phyloP scores from a whole-genome alignment of 768 basidiomycete species.

The Paxillus rubicundulus region DNA sequence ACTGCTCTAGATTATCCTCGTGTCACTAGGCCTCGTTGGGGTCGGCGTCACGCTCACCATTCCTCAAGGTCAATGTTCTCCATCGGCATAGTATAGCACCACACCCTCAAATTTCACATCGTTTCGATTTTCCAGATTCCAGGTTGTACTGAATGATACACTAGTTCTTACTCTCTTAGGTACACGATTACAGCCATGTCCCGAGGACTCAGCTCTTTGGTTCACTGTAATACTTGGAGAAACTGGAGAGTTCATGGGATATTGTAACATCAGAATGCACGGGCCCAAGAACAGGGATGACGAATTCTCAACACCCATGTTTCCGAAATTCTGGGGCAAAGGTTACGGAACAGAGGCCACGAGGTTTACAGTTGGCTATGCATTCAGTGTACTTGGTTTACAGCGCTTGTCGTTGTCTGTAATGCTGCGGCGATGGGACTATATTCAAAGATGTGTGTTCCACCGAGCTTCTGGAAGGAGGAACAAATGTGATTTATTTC shows the following conservation, averaged over 20 bases:
- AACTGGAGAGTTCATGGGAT: slow-evolving; percentile 19
- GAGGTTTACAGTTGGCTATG: slow-evolving; percentile 35
- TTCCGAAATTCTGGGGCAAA: slow-evolving; percentile 27
- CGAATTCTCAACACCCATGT: slow-evolving; percentile 22
- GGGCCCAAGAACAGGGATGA: slow-evolving; percentile 26
- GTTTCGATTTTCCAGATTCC: too few relatives aligned
- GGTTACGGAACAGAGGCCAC: slow-evolving; percentile 37
- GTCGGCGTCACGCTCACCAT: too few relatives aligned
- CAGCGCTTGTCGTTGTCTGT: slow-evolving; percentile 38
- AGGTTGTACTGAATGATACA: too few relatives aligned
- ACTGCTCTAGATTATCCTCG: too few relatives aligned
- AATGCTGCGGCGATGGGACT: slow-evolving; percentile 34
- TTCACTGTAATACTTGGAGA: slow-evolving; percentile 17
- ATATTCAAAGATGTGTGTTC: slow-evolving; percentile 36
- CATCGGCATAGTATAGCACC: too few relatives aligned
- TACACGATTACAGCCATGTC: too few relatives aligned
- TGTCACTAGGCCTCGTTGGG: too few relatives aligned
- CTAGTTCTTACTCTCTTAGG: too few relatives aligned
- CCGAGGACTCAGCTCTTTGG: slow-evolving; percentile 17
- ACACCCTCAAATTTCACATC: too few relatives aligned
- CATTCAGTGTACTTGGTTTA: slow-evolving; percentile 34
- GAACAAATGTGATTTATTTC: neutral
- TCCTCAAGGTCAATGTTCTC: too few relatives aligned
- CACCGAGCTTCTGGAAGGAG: neutral
- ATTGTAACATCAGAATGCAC: slow-evolving; percentile 16